These are phyloP conservation scores for Hanseniaspora gamundiae DNA, from an alignment of 1,139 yeast genomes.

Conservation along the genomic window DNA sequence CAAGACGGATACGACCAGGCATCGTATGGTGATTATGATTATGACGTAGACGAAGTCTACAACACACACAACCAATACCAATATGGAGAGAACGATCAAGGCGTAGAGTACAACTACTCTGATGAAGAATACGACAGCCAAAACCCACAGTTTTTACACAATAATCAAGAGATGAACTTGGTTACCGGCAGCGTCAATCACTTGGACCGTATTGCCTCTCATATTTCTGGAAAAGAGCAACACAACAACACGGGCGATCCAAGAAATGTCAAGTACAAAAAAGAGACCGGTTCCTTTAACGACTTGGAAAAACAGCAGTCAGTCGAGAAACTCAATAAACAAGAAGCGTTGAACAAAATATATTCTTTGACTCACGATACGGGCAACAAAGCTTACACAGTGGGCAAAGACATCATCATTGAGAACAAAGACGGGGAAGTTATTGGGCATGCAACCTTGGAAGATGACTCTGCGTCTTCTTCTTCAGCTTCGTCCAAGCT, in stretches of 20 bases:
- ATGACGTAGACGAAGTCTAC: not conserved
- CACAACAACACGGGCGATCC: slow-evolving; percentile 11
- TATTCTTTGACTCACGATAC: slow-evolving; percentile 6
- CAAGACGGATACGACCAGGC: not conserved
- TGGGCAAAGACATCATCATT: slow-evolving; percentile 55
- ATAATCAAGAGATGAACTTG: slow-evolving; percentile 8
- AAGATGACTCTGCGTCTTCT: slow-evolving; percentile 5
- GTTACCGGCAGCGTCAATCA: slow-evolving; percentile 8
- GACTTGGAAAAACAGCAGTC: not conserved
- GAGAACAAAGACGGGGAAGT: slow-evolving; percentile 82
- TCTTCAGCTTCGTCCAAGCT: not conserved
- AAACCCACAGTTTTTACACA: slow-evolving; percentile 6
- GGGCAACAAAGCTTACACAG: slow-evolving; percentile 47
- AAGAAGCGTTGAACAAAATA: slow-evolving; percentile 2
- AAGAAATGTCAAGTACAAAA: slow-evolving; percentile 9
- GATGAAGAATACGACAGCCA: slow-evolving; percentile 7
- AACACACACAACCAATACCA: not conserved
- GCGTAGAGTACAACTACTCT: slow-evolving; percentile 7
- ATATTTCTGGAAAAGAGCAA: slow-evolving; percentile 9
- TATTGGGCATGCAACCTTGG: slow-evolving; percentile 31
- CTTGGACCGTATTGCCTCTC: not conserved
- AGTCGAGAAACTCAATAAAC: not conserved
- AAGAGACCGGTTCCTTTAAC: not conserved
- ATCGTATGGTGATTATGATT: not conserved
- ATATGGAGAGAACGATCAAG: not conserved